Conservation (phyloP, 1,139 yeast species). For the Magnusiomyces suaveolens region DNA sequence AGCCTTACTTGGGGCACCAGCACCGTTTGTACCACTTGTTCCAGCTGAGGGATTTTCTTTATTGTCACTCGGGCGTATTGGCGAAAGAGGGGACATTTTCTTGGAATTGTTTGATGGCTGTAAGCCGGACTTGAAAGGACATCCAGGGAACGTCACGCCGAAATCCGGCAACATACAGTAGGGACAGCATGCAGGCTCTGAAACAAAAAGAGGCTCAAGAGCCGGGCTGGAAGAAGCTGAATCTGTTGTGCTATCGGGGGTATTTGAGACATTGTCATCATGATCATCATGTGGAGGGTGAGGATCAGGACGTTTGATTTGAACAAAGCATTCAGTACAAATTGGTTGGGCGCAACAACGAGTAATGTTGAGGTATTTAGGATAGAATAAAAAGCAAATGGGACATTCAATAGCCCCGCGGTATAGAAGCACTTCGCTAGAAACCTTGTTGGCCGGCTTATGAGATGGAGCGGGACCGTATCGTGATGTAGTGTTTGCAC, state of each 20-base stretch:
- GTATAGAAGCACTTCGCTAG: conserved; percentile 43
- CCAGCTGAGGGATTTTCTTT: neutral
- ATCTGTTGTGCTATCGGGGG: conserved; percentile 16
- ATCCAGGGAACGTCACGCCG: conserved; percentile 71
- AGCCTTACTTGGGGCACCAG: neutral
- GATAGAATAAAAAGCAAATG: conserved; percentile 82
- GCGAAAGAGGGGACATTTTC: neutral
- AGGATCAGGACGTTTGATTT: conserved; percentile 86
- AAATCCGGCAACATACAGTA: conserved; percentile 84
- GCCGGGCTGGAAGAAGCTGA: conserved; percentile 6
- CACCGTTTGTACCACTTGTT: no score
- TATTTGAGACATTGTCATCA: conserved; percentile 24
- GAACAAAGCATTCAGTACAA: conserved; percentile 95
- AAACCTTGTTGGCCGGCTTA: conserved; percentile 9
- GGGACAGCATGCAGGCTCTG: conserved; percentile 88
- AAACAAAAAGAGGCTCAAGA: conserved; percentile 40
- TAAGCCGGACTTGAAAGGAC: conserved; percentile 35
- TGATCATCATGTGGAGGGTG: conserved; percentile 72
- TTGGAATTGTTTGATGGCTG: conserved; percentile 3
- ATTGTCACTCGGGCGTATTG: conserved; percentile 5
- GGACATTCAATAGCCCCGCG: conserved; percentile 75
- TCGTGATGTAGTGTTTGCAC: conserved; percentile 12
- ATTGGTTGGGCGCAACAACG: conserved; percentile 90
- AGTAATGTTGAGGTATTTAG: conserved; percentile 67
- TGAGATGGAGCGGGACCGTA: conserved; percentile 15